Percentiles rank a stretch among this genome's conserved stretches.
These are phyloP conservation scores for Thermochaetoides thermophila DNA, from an alignment of 495 filamentous ascomycete species.

Conservation along the genomic window DNA sequence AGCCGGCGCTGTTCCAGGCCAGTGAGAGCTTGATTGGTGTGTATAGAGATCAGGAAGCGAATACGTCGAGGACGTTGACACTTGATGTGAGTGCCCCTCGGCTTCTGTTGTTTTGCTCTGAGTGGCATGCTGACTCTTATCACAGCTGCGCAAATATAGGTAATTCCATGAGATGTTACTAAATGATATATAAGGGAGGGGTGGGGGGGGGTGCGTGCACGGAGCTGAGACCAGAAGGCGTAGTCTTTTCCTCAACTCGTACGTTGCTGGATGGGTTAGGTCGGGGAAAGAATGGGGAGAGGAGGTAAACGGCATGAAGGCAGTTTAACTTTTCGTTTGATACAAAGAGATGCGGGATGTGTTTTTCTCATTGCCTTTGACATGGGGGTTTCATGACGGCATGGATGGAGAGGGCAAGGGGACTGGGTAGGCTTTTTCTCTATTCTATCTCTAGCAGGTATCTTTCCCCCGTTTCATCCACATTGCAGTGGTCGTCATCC, in stretches of 20 bases:
- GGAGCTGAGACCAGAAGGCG: not conserved
- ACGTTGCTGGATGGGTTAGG: not conserved
- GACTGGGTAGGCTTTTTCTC: not conserved
- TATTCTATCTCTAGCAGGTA: constrained; percentile 1
- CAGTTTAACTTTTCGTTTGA: too few relatives aligned
- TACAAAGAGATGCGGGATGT: not conserved
- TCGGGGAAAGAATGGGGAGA: not conserved
- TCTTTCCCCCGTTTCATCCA: not conserved
- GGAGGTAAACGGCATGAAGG: too few relatives aligned
- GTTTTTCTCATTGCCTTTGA: not conserved
- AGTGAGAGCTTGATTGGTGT: constrained; percentile 90
- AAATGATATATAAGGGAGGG: not conserved
- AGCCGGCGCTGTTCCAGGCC: constrained; percentile 84
- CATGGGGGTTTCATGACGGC: not conserved
- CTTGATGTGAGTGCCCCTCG: constrained; percentile 62
- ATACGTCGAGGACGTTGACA: constrained; percentile 76
- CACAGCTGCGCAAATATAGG: constrained; percentile 23
- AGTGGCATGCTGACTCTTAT: not conserved
- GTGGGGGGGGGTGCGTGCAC: not conserved
- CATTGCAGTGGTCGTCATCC: not conserved
- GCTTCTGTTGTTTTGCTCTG: not conserved
- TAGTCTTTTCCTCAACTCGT: too few relatives aligned
- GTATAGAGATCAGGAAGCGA: constrained; percentile 84
- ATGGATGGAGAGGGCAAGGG: not conserved
- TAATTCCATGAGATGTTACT: not conserved